Evolutionary conservation across 495 filamentous ascomycete species (phyloP).

Genomic region (Penicillium samsonianum): DNA sequence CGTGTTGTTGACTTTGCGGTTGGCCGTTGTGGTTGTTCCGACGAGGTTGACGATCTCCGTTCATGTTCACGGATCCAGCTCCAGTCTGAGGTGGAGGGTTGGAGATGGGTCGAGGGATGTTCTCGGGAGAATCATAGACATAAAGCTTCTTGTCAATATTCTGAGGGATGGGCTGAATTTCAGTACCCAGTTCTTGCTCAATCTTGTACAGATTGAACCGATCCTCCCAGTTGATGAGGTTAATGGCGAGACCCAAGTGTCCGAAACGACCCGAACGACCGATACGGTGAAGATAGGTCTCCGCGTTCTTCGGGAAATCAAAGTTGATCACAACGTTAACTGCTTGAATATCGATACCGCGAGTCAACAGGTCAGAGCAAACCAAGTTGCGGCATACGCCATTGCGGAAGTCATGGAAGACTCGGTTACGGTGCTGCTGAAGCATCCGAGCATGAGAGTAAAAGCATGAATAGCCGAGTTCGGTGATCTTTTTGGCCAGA

Average conservation of each 20-base stretch:
- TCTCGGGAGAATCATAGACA: slow-evolving; percentile 95
- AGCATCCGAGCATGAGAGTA: slow-evolving; percentile 99
- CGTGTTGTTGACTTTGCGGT: slow-evolving; percentile 23
- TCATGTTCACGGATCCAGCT: slow-evolving; percentile 23
- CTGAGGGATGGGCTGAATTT: slow-evolving; percentile 92
- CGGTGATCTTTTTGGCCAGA: slow-evolving; percentile 98
- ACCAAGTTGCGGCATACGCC: slow-evolving; percentile 97
- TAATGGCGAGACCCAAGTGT: slow-evolving; percentile 96
- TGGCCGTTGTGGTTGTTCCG: slow-evolving; percentile 34
- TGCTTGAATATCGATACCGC: slow-evolving; percentile 99
- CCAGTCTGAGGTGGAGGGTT: slow-evolving; percentile 38
- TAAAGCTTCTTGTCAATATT: slow-evolving; percentile 98
- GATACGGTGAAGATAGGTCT: slow-evolving; percentile 98
- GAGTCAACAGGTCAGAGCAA: slow-evolving; percentile 95
- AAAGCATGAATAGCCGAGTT: slow-evolving; percentile 98
- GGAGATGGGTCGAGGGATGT: slow-evolving; percentile 78
- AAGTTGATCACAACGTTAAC: slow-evolving; percentile 99
- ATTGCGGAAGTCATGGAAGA: slow-evolving; percentile 99
- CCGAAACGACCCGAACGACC: slow-evolving; percentile 96
- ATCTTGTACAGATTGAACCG: slow-evolving; percentile 99
- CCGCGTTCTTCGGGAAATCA: slow-evolving; percentile 98
- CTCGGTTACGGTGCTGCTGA: slow-evolving; percentile 94
- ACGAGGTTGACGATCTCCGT: slow-evolving; percentile 39
- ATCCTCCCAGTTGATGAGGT: slow-evolving; percentile 99
- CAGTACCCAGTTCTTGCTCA: slow-evolving; percentile 93